A percentile compares a stretch with the other conserved stretches of the same genome.
phyloP scores from a whole-genome alignment of 148 eudicot species.

The Limonium bicolor region DNA sequence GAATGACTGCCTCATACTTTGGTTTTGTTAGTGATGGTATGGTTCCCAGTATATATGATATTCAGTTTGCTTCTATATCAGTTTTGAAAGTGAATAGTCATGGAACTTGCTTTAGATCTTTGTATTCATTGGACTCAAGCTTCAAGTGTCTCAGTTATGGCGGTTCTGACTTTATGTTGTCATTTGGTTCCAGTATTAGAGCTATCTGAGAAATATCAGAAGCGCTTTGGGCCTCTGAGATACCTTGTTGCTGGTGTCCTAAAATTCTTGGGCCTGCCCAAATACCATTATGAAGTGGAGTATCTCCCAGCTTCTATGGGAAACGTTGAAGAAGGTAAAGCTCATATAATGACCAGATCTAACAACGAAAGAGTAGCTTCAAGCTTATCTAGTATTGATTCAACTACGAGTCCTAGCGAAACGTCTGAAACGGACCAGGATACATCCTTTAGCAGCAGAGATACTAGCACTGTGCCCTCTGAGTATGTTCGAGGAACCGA shows the following conservation, averaged over 20 bases:
- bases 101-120: neutral
- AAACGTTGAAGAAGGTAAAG: constrained; percentile 25
- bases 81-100: neutral
- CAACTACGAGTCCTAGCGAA: constrained; percentile 76
- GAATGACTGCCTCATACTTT: constrained; percentile 73
- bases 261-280: constrained; percentile 77
- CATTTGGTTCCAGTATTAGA: constrained; percentile 64
- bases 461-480: constrained; percentile 72
- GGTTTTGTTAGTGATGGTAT: constrained; percentile 96
- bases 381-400: constrained; percentile 81
- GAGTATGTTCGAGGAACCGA: constrained; percentile 83
- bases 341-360: constrained; percentile 57
- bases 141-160: neutral
- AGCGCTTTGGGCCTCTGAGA: constrained; percentile 87
- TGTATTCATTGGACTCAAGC: neutral
- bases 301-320: constrained; percentile 59
- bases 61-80: no score
- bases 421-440: constrained; percentile 59
- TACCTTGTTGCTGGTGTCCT: constrained; percentile 88
- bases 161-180: neutral
- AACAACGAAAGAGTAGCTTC: constrained; percentile 71
- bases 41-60: neutral
- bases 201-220: constrained; percentile 89
- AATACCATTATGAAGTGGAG: constrained; percentile 71
- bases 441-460: constrained; percentile 55